Conservation (phyloP, 306 rosid genomes). For the Sicyos baderoa region DNA sequence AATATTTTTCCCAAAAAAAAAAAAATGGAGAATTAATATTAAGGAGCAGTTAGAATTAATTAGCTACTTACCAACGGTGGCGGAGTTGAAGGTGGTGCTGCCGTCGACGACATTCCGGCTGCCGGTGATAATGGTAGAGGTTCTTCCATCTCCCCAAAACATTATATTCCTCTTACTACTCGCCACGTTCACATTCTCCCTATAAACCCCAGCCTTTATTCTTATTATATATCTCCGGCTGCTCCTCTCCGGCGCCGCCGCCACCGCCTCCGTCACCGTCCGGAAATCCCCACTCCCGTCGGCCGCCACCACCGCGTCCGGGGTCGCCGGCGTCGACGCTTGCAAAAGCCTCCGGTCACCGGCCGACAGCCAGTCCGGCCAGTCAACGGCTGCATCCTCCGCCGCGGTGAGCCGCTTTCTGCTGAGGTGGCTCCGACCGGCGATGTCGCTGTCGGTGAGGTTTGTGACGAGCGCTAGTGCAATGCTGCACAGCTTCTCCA, state of each 20-base stretch:
- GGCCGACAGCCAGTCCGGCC: conserved; percentile 80
- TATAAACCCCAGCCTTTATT: conserved; percentile 70
- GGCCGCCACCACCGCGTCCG: conserved; percentile 67
- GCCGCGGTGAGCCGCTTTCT: conserved; percentile 38
- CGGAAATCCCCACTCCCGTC: conserved; percentile 64
- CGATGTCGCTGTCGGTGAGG: conserved; percentile 61
- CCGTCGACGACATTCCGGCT: conserved; percentile 78
- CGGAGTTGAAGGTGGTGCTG: conserved; percentile 82
- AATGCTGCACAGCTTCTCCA: conserved; percentile 67
- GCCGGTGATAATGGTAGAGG: conserved; percentile 57
- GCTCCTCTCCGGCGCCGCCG: conserved; percentile 60
- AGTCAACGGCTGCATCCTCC: conserved; percentile 1
- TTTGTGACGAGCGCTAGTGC: conserved; percentile 69
- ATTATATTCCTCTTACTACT: conserved; percentile 57
- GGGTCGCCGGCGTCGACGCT: conserved; percentile 28
- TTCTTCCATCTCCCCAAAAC: conserved; percentile 74
- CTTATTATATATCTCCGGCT: conserved; percentile 47
- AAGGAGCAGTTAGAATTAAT: too few species aligned
- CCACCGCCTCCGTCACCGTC: conserved; percentile 77
- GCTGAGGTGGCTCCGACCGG: conserved; percentile 14
- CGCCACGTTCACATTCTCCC: conserved; percentile 64
- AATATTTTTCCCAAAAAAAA: too few species aligned
- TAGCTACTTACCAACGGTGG: conserved; percentile 69
- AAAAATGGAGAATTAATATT: too few species aligned
- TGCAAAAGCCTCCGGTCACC: conserved; percentile 58